Evolutionary conservation across 768 basidiomycete genomes (phyloP), one percentile per base, ranked within the genome.

Genomic region (Multifurca ochricompacta): DNA sequence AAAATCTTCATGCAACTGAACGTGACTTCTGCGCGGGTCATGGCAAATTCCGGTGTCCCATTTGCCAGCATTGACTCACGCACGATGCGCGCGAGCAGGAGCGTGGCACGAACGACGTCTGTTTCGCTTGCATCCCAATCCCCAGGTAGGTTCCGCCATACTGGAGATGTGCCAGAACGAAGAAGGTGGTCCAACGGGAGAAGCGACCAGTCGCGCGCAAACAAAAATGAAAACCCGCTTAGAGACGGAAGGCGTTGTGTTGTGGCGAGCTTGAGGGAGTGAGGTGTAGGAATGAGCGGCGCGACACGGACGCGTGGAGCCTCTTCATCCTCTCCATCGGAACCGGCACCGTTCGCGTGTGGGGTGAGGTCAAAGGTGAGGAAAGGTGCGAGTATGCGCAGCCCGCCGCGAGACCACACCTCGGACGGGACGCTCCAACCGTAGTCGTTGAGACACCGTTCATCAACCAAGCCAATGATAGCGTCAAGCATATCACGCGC

Each of bases 1-100:
- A 91, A 92, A 14, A 96, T 81, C 60, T 89, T 90, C 90, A 96
- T 94, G 59, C 91, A 86, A 18, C 76, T 79, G 61, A 93, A 85
- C 4, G 87, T 73, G 1, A 76, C 70, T 58, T 85, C 80, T 48
- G 81, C 79, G 40, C 78, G 72, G 16, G 68, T 72, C 64, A 82
- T 66, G 7, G 72, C 63, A 13, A 79, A 76, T 21, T 62, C 56
- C 1, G 51, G 58, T 32, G 82, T 68, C 1, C 73, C 71, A 62
- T 75, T 75, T 9, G 63, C 64, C 14, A 63, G 58, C 30, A 84
- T 62, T 5, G 78, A 66, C 41, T 78, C 72, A 28, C 77, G 75
- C 9, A 73, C 68, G 13, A 78, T 68, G 37, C 74, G 72, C 2
- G 77, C 73, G n/a, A 94, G 69, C 13, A 84, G 67, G 14, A 97